phyloP scores from a whole-genome alignment of 371 early-diverging fungal genomes.

The Mortierella sp. region DNA sequence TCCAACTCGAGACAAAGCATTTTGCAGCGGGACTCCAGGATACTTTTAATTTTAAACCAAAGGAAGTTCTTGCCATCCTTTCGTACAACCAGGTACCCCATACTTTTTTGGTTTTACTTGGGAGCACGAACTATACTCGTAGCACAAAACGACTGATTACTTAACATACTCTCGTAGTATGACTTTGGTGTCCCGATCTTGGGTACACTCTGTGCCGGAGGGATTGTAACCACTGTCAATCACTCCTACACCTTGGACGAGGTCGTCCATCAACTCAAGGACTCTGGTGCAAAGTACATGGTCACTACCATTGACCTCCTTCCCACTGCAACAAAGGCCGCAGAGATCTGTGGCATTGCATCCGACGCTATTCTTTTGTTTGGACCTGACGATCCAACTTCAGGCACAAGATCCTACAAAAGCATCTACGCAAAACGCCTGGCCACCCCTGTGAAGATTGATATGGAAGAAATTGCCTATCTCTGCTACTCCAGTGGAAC shows the following conservation, averaged over 20 bases:
- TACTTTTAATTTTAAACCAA: conserved; percentile 62
- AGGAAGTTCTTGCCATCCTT: conserved; percentile 77
- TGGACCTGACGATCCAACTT: conserved; percentile 55
- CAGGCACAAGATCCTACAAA: conserved; percentile 38
- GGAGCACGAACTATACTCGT: conserved; percentile 1
- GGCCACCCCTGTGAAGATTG: conserved; percentile 44
- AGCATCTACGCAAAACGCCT: conserved; percentile 51
- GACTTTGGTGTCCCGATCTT: conserved; percentile 57
- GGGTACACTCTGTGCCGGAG: conserved; percentile 66
- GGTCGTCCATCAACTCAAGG: conserved; percentile 78
- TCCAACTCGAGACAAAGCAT: conserved; percentile 64
- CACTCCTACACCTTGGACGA: conserved; percentile 83
- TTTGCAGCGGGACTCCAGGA: conserved; percentile 83
- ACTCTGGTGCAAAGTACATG: conserved; percentile 73
- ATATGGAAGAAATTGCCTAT: conserved; percentile 73
- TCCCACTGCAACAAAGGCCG: conserved; percentile 69
- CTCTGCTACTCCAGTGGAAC: conserved; percentile 94
- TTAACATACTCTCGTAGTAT: conserved; percentile 22
- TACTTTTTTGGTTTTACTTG: neutral
- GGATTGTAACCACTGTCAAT: conserved; percentile 78
- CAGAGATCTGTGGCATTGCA: conserved; percentile 67
- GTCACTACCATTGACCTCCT: conserved; percentile 65
- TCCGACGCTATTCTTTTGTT: conserved; percentile 69
- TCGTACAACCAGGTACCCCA: conserved; percentile 76
- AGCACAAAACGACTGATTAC: neutral